A percentile compares a stretch with the other conserved stretches of the same genome.
phyloP scores from a whole-genome alignment of 257 asterid species.

The Nicotiana tomentosiformis region DNA sequence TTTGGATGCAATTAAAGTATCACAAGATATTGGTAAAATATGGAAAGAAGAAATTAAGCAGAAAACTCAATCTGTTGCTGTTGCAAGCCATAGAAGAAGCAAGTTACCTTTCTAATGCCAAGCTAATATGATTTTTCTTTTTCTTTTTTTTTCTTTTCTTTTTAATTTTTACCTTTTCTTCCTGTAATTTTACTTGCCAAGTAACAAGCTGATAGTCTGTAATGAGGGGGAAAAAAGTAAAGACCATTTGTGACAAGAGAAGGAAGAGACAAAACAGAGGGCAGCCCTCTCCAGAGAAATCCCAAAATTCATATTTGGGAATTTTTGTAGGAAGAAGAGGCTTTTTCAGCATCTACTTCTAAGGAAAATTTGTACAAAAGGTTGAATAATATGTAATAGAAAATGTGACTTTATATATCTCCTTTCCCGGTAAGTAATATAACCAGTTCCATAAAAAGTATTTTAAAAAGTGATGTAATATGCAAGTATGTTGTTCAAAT shows the following conservation, averaged over 20 bases:
- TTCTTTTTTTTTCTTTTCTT: neutral
- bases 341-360: conserved; percentile 16
- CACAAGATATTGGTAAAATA: conserved; percentile 64
- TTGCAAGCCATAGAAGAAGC: conserved; percentile 39
- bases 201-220: conserved; percentile 10
- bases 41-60: conserved; percentile 75
- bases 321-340: conserved; percentile 39
- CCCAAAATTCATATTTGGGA: conserved; percentile 39
- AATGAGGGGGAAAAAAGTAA: neutral
- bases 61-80: conserved; percentile 40
- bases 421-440: neutral
- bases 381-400: neutral
- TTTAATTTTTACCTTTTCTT: neutral
- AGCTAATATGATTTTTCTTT: no score
- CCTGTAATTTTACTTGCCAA: conserved; percentile 21
- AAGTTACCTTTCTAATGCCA: conserved; percentile 25
- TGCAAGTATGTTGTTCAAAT: neutral
- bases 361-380: conserved; percentile 13
- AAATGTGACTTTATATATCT: neutral
- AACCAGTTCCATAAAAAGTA: neutral
- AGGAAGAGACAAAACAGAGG: conserved; percentile 14
- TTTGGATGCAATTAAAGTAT: conserved; percentile 60
- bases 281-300: conserved; percentile 54
- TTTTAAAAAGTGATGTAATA: neutral
- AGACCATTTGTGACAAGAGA: conserved; percentile 19